These are phyloP conservation scores for Nicotiana rustica DNA, from an alignment of 305 asterid genomes.

Conservation along the genomic window DNA sequence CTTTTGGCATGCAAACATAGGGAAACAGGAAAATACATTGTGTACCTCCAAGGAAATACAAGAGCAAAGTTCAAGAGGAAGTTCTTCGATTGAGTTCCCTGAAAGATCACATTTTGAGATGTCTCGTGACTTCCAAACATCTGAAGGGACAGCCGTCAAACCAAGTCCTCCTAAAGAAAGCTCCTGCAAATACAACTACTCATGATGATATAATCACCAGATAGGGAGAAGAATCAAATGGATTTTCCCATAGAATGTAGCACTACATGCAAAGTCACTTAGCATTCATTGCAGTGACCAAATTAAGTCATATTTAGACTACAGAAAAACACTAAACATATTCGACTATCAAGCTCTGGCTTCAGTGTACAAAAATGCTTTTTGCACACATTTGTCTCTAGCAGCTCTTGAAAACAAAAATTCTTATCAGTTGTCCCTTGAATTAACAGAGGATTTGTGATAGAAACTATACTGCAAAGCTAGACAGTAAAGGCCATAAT, in stretches of 20 bases:
- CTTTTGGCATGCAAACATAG: neutral
- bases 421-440: constrained; percentile 4
- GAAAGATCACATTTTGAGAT: constrained; percentile 83
- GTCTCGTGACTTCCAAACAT: constrained; percentile 73
- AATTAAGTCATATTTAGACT: constrained; percentile 13
- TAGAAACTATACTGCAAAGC: neutral
- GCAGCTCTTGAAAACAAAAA: constrained; percentile 3
- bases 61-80: constrained; percentile 80
- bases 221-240: constrained; percentile 2
- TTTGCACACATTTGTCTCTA: constrained; percentile 24
- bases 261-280: neutral
- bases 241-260: neutral
- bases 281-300: constrained; percentile 9
- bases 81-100: constrained; percentile 76
- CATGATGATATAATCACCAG: neutral
- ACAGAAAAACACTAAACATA: constrained; percentile 3
- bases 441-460: constrained; percentile 9
- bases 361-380: neutral
- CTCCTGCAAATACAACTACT: constrained; percentile 64
- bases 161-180: constrained; percentile 73
- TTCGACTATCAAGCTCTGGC: constrained; percentile 14
- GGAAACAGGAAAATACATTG: constrained; percentile 41
- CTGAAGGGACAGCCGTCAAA: constrained; percentile 76
- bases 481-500: neutral
- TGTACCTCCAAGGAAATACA: constrained; percentile 81